These are phyloP conservation scores for Trametes cinnabarina DNA, from an alignment of 768 basidiomycete genomes.

Conservation along the genomic window DNA sequence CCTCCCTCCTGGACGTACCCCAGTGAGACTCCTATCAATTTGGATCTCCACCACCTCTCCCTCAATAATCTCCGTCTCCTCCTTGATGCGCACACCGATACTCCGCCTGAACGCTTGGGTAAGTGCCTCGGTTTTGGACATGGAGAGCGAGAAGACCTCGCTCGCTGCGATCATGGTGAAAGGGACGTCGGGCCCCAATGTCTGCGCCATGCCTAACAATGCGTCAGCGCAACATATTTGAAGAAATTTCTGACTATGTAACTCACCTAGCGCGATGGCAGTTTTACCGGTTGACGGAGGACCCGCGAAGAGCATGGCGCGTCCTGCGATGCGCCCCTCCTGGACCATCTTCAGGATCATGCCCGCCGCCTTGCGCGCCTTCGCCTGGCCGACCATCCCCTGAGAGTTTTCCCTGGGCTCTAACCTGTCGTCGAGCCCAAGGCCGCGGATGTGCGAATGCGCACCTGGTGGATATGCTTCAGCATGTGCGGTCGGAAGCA, in stretches of 20 bases:
- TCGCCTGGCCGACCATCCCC: slow-evolving; percentile 96
- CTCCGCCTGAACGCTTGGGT: slow-evolving; percentile 95
- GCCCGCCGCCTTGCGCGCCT: slow-evolving; percentile 95
- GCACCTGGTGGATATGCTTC: slow-evolving; percentile 49
- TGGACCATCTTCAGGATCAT: slow-evolving; percentile 99
- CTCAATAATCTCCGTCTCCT: slow-evolving; percentile 96
- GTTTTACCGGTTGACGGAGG: slow-evolving; percentile 98
- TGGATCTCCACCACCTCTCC: slow-evolving; percentile 99
- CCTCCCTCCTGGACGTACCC: slow-evolving; percentile 51
- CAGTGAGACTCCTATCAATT: slow-evolving; percentile 94
- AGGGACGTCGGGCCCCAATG: slow-evolving; percentile 89
- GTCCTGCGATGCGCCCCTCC: slow-evolving; percentile 91
- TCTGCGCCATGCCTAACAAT: slow-evolving; percentile 83
- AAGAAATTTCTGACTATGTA: neutral
- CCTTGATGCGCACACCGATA: slow-evolving; percentile 96
- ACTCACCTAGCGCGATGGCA: slow-evolving; percentile 88
- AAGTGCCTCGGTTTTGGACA: slow-evolving; percentile 98
- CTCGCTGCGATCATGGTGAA: slow-evolving; percentile 98
- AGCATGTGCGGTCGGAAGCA: neutral
- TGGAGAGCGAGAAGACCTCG: slow-evolving; percentile 96
- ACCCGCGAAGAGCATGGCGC: slow-evolving; percentile 95
- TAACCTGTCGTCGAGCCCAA: slow-evolving; percentile 88
- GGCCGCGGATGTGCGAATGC: slow-evolving; percentile 92
- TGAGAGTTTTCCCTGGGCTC: slow-evolving; percentile 88
- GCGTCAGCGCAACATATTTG: neutral